Evolutionary conservation across 306 rosid genomes (phyloP), one percentile per base, ranked within the genome.

Genomic region (Prinsepia uniflora): DNA sequence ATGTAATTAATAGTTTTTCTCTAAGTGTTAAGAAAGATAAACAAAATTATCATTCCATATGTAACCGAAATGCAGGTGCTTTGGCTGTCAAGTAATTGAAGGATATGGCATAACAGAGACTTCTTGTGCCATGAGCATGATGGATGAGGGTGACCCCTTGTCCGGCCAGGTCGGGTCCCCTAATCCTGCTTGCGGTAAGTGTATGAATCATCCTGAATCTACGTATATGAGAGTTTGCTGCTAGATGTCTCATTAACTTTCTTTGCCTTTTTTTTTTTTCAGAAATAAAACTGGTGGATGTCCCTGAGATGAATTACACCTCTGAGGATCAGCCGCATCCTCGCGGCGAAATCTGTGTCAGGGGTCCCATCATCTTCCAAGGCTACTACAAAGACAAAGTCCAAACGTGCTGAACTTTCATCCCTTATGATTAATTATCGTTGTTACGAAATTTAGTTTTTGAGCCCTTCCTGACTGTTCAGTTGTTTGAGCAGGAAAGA

Each of bases 101-200:
- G 97, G 97, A 65, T 92, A 92, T 84, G 97, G 96, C 70, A 92
- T 92, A 94, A 92, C 96, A 2, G 97, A 92, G 82, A 92, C 80
- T 68, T 78, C 94, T 62, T 92, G 94, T 79, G 82, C 84, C 52
- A 84, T 89, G 74, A 89, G 88, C 74, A 60, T 70, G 67, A 87
- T 89, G 73, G 86, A 92, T 56, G 81, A 53, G 54, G 87, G 89
- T 61, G 97, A 92, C 85, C 71, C 41, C 13, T 85, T 86, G 67
- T 49, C 81, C 57, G 97, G 97, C 54, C 97, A 92, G 65, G 97
- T 92, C 72, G 97, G 97, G 62, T 76, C 94, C 52, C 94, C 97
- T 75, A 89, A 65, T 76, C 81, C 88, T 6, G 84, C 94, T 30
- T 89, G 97, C 80, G 97, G 97, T 92, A 87, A 84, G 96, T 78